A percentile compares a stretch with the other conserved stretches of the same genome.
These are phyloP conservation scores for Leucosporidium yakuticum DNA, from an alignment of 768 basidiomycete species.

Conservation along the genomic window DNA sequence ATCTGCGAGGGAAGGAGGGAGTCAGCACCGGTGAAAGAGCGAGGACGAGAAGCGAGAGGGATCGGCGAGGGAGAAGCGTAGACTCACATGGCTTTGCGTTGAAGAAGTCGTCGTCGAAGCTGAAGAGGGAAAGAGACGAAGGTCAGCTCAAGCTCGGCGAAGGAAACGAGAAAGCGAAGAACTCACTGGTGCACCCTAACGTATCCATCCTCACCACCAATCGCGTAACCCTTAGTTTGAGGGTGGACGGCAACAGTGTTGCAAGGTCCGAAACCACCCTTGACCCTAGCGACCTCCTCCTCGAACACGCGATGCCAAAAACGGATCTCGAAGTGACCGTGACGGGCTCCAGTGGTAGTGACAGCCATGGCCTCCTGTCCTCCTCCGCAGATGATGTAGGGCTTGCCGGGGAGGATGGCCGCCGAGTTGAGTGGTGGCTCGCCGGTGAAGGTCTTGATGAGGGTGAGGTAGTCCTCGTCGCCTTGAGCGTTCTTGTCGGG, in stretches of 20 bases:
- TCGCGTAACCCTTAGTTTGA: slow-evolving; percentile 76
- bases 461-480: slow-evolving; percentile 76
- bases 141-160: background rate
- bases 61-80: too few relatives aligned
- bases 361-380: slow-evolving; percentile 98
- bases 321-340: slow-evolving; percentile 95
- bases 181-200: slow-evolving; percentile 33
- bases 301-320: slow-evolving; percentile 71
- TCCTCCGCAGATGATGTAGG: slow-evolving; percentile 85
- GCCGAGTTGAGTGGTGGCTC: slow-evolving; percentile 96
- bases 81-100: slow-evolving; percentile 67
- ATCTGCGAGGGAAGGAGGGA: too few relatives aligned
- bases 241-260: slow-evolving; percentile 95
- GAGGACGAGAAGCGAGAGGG: too few relatives aligned
- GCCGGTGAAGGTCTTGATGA: slow-evolving; percentile 87
- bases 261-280: slow-evolving; percentile 94
- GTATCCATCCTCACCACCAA: slow-evolving; percentile 82
- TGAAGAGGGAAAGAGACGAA: slow-evolving; percentile 37
- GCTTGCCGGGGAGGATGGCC: slow-evolving; percentile 70
- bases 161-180: background rate
- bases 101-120: slow-evolving; percentile 93
- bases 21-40: too few relatives aligned
- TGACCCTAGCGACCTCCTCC: slow-evolving; percentile 83
- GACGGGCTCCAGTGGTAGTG: slow-evolving; percentile 84
- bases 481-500: slow-evolving; percentile 46